Evolutionary conservation across 306 rosid species (phyloP).

Genomic region (Trifolium pratense): DNA sequence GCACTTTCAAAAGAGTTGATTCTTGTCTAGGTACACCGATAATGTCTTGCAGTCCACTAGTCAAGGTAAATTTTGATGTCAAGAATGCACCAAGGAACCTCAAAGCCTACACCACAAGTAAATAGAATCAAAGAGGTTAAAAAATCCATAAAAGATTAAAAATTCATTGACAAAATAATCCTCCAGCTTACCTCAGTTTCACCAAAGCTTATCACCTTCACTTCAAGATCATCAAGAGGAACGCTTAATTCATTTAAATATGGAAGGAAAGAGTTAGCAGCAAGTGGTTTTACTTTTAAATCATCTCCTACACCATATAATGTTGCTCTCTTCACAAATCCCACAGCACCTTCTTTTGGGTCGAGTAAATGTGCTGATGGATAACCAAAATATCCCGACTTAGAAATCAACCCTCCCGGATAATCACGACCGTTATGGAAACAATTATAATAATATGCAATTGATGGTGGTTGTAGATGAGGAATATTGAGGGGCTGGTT

Average conservation of each 20-base stretch:
- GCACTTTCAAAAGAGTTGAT: background rate
- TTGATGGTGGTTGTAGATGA: background rate
- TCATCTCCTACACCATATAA: conserved; percentile 37
- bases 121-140: background rate
- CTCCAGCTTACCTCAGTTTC: conserved; percentile 29
- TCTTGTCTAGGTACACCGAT: background rate
- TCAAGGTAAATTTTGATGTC: background rate
- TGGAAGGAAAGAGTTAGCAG: background rate
- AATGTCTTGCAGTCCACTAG: background rate
- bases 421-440: too few relatives aligned
- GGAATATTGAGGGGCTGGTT: conserved; percentile 28
- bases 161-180: background rate
- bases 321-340: conserved; percentile 39
- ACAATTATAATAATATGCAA: background rate
- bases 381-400: too few relatives aligned
- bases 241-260: conserved; percentile 21
- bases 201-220: conserved; percentile 22
- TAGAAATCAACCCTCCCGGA: conserved; percentile 10
- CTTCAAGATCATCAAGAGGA: conserved; percentile 44
- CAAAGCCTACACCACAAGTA: background rate
- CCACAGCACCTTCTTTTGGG: background rate
- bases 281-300: conserved; percentile 20
- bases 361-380: too few relatives aligned
- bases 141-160: background rate
- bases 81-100: background rate